phyloP scores from a whole-genome alignment of 148 eudicot genomes.

The Chenopodium album region DNA sequence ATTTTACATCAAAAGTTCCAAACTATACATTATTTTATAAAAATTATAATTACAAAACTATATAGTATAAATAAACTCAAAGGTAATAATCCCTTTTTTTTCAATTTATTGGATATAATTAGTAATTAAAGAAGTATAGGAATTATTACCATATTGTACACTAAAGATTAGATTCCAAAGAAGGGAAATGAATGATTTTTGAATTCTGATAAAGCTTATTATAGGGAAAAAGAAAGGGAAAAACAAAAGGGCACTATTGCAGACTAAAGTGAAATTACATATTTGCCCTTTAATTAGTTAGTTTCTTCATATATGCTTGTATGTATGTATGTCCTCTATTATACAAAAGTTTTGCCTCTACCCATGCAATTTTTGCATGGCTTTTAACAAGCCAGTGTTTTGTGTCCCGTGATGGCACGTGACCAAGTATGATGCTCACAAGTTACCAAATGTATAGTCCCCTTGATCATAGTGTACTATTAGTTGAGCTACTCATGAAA shows the following conservation, averaged over 20 bases:
- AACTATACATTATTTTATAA: background rate
- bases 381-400: slow-evolving; percentile 17
- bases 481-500: slow-evolving; percentile 19
- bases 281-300: slow-evolving; percentile 8
- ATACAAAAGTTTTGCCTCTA: slow-evolving; percentile 4
- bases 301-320: slow-evolving; percentile 1
- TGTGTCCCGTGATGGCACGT: slow-evolving; percentile 27
- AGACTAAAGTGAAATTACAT: background rate
- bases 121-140: slow-evolving; percentile 1
- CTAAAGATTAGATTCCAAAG: slow-evolving; percentile 27
- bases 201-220: slow-evolving; percentile 51
- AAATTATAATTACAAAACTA: background rate
- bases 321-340: background rate
- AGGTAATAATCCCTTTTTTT: background rate
- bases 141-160: slow-evolving; percentile 5
- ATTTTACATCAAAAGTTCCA: slow-evolving; percentile 33
- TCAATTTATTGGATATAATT: background rate
- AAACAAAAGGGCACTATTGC: slow-evolving; percentile 7
- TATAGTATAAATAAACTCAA: background rate
- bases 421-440: slow-evolving; percentile 20
- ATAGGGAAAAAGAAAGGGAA: slow-evolving; percentile 7
- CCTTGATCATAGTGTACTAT: slow-evolving; percentile 17
- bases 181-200: slow-evolving; percentile 26
- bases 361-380: slow-evolving; percentile 25
- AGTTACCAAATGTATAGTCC: slow-evolving; percentile 13